Base-by-base conservation (phyloP, 2,329 filamentous ascomycete species). In the Ophiocordyceps camponoti-leonardi region DNA sequence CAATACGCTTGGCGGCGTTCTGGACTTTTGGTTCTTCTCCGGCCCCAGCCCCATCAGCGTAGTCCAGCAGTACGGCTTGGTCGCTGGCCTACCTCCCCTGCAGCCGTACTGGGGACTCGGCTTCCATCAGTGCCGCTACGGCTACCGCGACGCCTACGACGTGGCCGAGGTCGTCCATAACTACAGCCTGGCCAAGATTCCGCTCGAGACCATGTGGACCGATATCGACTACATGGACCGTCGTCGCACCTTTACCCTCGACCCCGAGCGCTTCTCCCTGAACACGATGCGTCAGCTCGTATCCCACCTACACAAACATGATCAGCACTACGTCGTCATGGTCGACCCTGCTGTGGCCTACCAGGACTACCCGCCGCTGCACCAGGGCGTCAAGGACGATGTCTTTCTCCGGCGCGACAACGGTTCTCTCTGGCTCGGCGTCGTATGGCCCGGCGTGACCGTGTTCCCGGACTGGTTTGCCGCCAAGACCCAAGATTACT, bases 51-150 rank as follows among this genome's bases (percentile, higher is more conserved):
- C 80, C 47, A 68, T 73, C 7, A 73, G 80, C 13, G 78, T 87
- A 22, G 83, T 77, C 16, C 77, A 75, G 57, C 72, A 81, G 37
- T 92, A 90, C 56, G 79, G 84, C 50, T 61, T 65, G 47, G 73
- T 79, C 2, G 67, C 81, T 44, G 84, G 85, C 0, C 64, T 84
- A 6, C 84, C 85, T 1, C 79, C 79, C 0, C 79, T 90, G 76
- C 81, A 88, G 56, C 79, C 83, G 52, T 92, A 92, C 63, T 90
- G 77, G 69, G 77, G 80, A 0, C 77, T 93, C 49, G 86, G 86
- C 1, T 90, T 73, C 57, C 86, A 93, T 51, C 85, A 93, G 58
- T 90, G 84, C 53, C 53, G 57, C 45, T 59, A 85, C 79, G 86
- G 85, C 1, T 92, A 92, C 58, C 65, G 71, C 37, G 86, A 84